These are phyloP conservation scores for Aspergillus quadrilineatus DNA, from an alignment of 2,329 filamentous ascomycete genomes.

Conservation along the genomic window DNA sequence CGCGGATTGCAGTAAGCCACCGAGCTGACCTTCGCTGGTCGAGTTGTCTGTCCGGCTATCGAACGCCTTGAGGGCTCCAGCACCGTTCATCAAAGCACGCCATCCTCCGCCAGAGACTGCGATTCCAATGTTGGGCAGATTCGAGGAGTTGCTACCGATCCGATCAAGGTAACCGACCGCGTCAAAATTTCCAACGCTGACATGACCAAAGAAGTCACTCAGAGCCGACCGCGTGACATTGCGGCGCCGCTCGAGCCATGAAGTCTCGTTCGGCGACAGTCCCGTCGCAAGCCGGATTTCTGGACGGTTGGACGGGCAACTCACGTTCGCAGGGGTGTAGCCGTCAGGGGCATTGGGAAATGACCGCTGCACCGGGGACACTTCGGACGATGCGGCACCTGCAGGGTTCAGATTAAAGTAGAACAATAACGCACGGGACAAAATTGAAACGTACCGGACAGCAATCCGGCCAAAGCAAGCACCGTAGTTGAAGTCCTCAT, in stretches of 20 bases:
- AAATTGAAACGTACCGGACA: conserved; percentile 17
- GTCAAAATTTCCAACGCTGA: conserved; percentile 75
- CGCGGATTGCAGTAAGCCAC: conserved; percentile 73
- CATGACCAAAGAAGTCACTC: conserved; percentile 65
- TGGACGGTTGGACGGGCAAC: conserved; percentile 70
- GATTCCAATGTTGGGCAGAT: conserved; percentile 20
- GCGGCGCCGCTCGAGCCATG: conserved; percentile 72
- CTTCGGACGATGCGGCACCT: conserved; percentile 13
- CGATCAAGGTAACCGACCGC: conserved; percentile 67
- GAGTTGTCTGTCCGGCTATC: conserved; percentile 67
- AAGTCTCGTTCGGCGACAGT: conserved; percentile 67
- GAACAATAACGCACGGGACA: background rate
- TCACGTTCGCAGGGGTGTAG: conserved; percentile 68
- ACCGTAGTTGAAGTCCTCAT: conserved; percentile 17
- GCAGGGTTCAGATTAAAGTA: background rate
- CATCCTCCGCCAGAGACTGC: conserved; percentile 73
- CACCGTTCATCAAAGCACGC: conserved; percentile 76
- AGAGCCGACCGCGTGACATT: conserved; percentile 74
- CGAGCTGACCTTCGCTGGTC: conserved; percentile 39
- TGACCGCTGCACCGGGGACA: conserved; percentile 33
- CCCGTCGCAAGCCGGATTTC: conserved; percentile 62
- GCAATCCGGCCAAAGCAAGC: conserved; percentile 18
- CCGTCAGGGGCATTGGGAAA: conserved; percentile 60
- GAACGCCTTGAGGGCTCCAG: conserved; percentile 73
- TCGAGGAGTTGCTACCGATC: conserved; percentile 26